These are phyloP conservation scores for Parachaetomium inaequale DNA, from an alignment of 495 filamentous ascomycete species.

Conservation along the genomic window DNA sequence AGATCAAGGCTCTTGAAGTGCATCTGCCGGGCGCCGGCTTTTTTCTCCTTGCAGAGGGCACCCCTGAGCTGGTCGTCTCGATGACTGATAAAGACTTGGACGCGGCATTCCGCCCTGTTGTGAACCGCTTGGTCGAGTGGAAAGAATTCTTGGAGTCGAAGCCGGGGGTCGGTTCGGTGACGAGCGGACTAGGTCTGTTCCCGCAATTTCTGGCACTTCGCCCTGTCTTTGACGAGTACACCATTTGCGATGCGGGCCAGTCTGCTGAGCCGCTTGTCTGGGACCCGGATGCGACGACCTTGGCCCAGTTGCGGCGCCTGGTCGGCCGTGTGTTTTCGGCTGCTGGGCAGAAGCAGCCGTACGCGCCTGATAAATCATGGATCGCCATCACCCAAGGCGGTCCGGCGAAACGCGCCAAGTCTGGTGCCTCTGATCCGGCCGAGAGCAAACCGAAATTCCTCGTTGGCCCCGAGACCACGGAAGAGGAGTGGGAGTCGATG, in stretches of 20 bases:
- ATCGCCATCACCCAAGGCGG: conserved; percentile 8
- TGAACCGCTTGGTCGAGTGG: conserved; percentile 4
- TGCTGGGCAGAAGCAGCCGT: not conserved
- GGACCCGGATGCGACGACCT: not conserved
- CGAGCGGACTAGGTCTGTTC: conserved; percentile 8
- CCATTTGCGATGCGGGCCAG: not conserved
- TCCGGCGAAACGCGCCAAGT: too few species aligned
- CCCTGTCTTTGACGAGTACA: conserved; percentile 23
- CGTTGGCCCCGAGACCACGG: conserved; percentile 14
- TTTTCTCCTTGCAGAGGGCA: not conserved
- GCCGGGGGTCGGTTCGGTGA: not conserved
- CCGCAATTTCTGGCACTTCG: conserved; percentile 23
- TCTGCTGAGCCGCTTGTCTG: not conserved
- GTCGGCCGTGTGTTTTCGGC: not conserved
- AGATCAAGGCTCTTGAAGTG: conserved; percentile 11
- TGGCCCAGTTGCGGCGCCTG: conserved; percentile 10
- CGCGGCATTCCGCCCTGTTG: not conserved
- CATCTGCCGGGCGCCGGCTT: conserved; percentile 16
- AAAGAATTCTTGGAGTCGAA: not conserved
- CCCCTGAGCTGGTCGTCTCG: not conserved
- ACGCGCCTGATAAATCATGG: not conserved
- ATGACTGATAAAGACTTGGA: not conserved
- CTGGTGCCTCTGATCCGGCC: not conserved
- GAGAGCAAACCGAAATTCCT: conserved; percentile 18
- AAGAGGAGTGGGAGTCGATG: conserved; percentile 21